Conservation (phyloP, 768 basidiomycete genomes). For the Mycena kentingensis region DNA sequence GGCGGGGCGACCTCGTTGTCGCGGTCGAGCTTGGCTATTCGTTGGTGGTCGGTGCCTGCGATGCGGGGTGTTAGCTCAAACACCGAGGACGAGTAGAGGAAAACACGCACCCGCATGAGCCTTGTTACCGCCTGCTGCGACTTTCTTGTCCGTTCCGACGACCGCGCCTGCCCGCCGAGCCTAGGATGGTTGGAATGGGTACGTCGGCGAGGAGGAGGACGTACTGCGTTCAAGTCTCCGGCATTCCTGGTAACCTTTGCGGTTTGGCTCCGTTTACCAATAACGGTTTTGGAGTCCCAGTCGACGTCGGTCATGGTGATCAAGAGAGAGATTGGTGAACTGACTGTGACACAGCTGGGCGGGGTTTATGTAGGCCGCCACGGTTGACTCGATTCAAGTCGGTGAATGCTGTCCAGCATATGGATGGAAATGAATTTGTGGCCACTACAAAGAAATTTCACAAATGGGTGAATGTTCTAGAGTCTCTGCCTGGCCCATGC, state of each 20-base stretch:
- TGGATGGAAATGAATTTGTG: too few relatives aligned
- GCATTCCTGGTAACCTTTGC: slow-evolving; percentile 65
- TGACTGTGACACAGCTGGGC: too few relatives aligned
- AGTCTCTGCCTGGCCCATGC: too few relatives aligned
- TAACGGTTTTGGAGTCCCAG: slow-evolving; percentile 74
- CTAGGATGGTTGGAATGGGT: slow-evolving; percentile 37
- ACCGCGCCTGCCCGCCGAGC: slow-evolving; percentile 77
- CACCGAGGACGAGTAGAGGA: neutral
- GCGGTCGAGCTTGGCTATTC: slow-evolving; percentile 90
- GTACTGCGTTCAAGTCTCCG: slow-evolving; percentile 48
- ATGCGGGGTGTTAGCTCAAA: slow-evolving; percentile 1
- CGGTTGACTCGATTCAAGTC: too few relatives aligned
- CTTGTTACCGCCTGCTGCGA: slow-evolving; percentile 70
- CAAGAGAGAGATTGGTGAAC: slow-evolving; percentile 3
- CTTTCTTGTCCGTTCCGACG: slow-evolving; percentile 83
- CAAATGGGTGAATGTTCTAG: too few relatives aligned
- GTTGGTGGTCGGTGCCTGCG: slow-evolving; percentile 92
- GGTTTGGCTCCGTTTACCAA: slow-evolving; percentile 29
- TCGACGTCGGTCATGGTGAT: slow-evolving; percentile 54
- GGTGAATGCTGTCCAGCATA: too few relatives aligned
- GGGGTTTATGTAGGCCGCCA: too few relatives aligned
- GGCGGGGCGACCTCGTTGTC: slow-evolving; percentile 97
- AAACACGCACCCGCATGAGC: slow-evolving; percentile 61
- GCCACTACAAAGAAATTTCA: too few relatives aligned
- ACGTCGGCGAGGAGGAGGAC: slow-evolving; percentile 21